Percentiles rank a stretch among this genome's conserved stretches.
These are phyloP conservation scores for Fusarium papillatum DNA, from an alignment of 2,329 filamentous ascomycete genomes.

Conservation along the genomic window DNA sequence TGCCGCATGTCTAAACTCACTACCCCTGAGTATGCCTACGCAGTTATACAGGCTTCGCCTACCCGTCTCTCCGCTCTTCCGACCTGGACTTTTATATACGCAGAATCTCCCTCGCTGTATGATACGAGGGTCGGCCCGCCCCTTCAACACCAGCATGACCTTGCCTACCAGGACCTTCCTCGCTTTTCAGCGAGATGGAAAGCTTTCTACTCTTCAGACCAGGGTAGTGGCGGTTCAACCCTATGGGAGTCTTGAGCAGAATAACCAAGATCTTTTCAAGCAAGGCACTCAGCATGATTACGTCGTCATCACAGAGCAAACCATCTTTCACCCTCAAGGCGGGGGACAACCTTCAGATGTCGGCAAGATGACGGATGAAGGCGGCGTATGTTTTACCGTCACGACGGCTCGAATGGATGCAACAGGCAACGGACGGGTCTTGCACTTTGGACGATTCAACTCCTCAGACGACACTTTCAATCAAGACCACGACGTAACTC, in stretches of 20 bases:
- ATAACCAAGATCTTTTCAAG: slow-evolving; percentile 71
- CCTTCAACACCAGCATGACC: slow-evolving; percentile 30
- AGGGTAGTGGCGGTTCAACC: slow-evolving; percentile 61
- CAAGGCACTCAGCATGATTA: slow-evolving; percentile 62
- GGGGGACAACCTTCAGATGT: slow-evolving; percentile 80
- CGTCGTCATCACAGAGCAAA: slow-evolving; percentile 72
- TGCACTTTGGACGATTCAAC: slow-evolving; percentile 75
- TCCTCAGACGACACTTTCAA: slow-evolving; percentile 49
- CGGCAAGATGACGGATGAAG: slow-evolving; percentile 63
- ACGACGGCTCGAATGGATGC: slow-evolving; percentile 68
- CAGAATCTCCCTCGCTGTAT: background rate
- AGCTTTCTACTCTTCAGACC: slow-evolving; percentile 58
- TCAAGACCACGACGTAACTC: slow-evolving; percentile 61
- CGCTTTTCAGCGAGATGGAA: slow-evolving; percentile 59
- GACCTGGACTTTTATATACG: background rate
- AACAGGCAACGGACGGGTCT: slow-evolving; percentile 64
- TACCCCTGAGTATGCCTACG: background rate
- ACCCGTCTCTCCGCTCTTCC: background rate
- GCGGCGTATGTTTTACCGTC: slow-evolving; percentile 61
- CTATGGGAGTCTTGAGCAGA: slow-evolving; percentile 62
- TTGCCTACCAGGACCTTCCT: slow-evolving; percentile 45
- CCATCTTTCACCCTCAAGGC: slow-evolving; percentile 83
- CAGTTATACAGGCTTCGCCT: background rate
- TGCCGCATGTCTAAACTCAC: background rate
- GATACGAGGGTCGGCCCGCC: background rate